A percentile compares a stretch with the other conserved stretches of the same genome.
Evolutionary conservation across 345 rosid genomes (phyloP).

Genomic region (Moricandia moricandioides): DNA sequence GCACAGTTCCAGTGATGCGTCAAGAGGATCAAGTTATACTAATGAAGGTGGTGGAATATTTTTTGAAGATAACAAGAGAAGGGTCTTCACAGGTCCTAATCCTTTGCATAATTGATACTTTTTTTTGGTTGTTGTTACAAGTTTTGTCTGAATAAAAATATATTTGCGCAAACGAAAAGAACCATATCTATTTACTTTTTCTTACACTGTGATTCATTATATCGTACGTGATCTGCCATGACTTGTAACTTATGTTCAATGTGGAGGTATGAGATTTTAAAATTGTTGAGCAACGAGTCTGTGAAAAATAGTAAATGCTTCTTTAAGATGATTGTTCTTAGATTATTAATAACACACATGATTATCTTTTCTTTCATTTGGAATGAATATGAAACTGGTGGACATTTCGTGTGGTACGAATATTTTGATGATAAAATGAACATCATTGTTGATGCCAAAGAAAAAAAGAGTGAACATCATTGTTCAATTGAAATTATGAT

Average conservation of each 20-base stretch:
- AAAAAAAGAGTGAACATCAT: conserved; percentile 28
- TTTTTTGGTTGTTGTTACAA: conserved; percentile 17
- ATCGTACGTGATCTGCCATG: conserved; percentile 16
- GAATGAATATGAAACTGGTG: conserved; percentile 7
- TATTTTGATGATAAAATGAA: conserved; percentile 15
- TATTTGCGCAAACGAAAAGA: conserved; percentile 11
- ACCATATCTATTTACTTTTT: neutral
- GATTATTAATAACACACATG: neutral
- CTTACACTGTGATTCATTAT: conserved; percentile 20
- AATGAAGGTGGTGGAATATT: conserved; percentile 14
- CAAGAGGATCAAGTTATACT: conserved; percentile 16
- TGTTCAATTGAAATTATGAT: conserved; percentile 33
- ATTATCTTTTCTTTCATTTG: neutral
- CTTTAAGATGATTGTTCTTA: neutral
- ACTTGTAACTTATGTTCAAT: neutral
- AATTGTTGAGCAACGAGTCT: conserved; percentile 13
- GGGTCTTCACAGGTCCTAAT: conserved; percentile 41
- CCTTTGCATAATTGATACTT: conserved; percentile 36
- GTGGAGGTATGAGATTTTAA: conserved; percentile 9
- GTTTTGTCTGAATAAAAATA: conserved; percentile 23
- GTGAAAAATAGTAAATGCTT: conserved; percentile 16
- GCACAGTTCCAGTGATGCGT: conserved; percentile 4
- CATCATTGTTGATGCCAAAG: conserved; percentile 36
- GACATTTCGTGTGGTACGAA: conserved; percentile 10
- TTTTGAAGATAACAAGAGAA: conserved; percentile 35